A percentile compares a stretch with the other conserved stretches of the same genome.
Conservation (phyloP, 805 yeast species). For the Sugiyamaella marilandica region DNA sequence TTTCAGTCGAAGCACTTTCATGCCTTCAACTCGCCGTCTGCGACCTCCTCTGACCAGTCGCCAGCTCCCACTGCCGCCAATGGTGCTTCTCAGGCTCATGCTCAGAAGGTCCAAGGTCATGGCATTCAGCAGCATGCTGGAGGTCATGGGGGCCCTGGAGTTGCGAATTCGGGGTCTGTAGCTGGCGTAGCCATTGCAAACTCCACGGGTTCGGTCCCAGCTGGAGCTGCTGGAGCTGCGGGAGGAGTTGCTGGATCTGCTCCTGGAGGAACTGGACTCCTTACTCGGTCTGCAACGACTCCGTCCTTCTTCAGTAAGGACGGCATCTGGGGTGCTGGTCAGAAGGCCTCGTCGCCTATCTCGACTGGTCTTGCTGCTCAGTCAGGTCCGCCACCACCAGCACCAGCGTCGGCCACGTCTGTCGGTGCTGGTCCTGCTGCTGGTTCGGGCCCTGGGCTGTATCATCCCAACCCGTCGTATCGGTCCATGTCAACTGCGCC, state of each 20-base stretch:
- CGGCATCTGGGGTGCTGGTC: background rate
- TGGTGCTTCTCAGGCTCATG: background rate
- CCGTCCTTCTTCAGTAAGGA: constrained; percentile 3
- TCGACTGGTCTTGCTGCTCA: background rate
- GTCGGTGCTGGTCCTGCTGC: constrained; percentile 4
- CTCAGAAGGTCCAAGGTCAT: no score
- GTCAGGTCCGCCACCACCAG: background rate
- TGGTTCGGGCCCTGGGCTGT: constrained; percentile 12
- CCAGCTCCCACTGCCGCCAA: constrained; percentile 3
- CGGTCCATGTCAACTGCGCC: constrained; percentile 23
- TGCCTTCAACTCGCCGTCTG: background rate
- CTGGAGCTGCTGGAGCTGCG: constrained; percentile 1
- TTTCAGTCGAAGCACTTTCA: constrained; percentile 12
- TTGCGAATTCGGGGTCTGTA: constrained; percentile 4
- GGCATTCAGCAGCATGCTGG: background rate
- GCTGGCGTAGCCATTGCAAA: constrained; percentile 12
- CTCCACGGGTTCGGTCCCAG: background rate
- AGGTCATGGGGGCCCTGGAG: background rate
- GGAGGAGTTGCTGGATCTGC: background rate
- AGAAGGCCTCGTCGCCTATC: constrained; percentile 1
- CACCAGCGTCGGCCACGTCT: background rate
- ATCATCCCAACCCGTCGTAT: constrained; percentile 10
- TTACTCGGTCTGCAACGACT: constrained; percentile 1
- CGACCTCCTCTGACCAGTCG: constrained; percentile 5
- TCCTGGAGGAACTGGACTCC: background rate